Evolutionary conservation across 805 yeast genomes (phyloP), one percentile per base, ranked within the genome.

Genomic region (Clavispora fructus): DNA sequence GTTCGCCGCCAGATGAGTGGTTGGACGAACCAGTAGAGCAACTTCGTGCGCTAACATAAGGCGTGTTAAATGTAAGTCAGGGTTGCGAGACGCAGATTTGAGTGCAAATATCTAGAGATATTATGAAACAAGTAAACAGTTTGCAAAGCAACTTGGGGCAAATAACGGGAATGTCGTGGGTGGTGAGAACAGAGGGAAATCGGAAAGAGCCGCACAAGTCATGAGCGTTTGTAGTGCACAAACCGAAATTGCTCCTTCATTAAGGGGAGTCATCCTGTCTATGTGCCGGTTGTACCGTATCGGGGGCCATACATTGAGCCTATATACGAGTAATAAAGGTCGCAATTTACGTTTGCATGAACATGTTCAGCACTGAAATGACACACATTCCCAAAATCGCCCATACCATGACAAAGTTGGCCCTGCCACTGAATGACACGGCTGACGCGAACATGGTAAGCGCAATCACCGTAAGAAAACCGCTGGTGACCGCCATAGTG

Each of bases 361-460:
- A 33, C 40, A 55, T 17, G 68, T 61, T 44, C 71, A 65, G 43
- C 79, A 73, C 26, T 16, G 83, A 78, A 41, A 85, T 83, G 17
- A 81, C 56, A 23, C 70, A 58, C 43, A 85, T 74, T 1, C 95
- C 95, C 5, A 73, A 16, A 31, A 84, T 64, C 37, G 79, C 70
- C 84, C 89, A 85, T 6, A 65, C 54, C 45, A 85, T 59, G 1
- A 83, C 87, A 8, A 64, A 67, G 28, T 75, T 75, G 45, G 84
- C 85, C 26, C 78, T 69, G 7, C 91, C 95, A 42, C 58, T 51
- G 61, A 88, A 88, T 0, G 83, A 77, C 28, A 88, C 78, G 0
- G 95, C 87, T 16, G 91, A 80, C 10, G 90, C 86, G 59, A 87
- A 83, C 95, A 91, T 87, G 54, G 90, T 91, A 39, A 89, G 66